Base-by-base conservation (phyloP, 352 stramenopile genomes). In the Phytophthora uliginosa region DNA sequence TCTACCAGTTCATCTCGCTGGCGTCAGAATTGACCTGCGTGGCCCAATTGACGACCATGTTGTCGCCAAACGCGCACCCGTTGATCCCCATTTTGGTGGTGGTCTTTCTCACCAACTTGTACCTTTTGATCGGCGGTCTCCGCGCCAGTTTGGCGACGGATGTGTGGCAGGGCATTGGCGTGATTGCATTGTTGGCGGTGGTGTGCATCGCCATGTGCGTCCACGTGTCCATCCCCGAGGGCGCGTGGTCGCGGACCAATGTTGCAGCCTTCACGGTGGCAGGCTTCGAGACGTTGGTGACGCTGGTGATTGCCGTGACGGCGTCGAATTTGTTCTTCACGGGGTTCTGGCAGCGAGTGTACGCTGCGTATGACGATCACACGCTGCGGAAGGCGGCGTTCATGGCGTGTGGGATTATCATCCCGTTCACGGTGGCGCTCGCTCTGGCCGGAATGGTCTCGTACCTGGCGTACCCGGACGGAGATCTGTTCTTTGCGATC, bases 1-100 rank as follows among this genome's bases (percentile, higher is more conserved):
- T 95, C 57, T 93, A 91, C 81, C 88, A 95, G 76, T 92, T 95
- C 62, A 92, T 95, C 76, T 95, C 83, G 45, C 69, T 95, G 20
- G 83, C 80, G 6, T 92, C 85, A 6, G 88, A 95, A 70, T 72
- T 92, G 62, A 93, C 88, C 42, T 83, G 63, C 7, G 88, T 93
- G 24, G 88, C 84, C 0, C 31, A 77, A n/a, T 69, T 95, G 31
- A 84, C 82, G 17, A 59, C 51, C 10, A 85, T 89, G 59, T 63
- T 93, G 34, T 86, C 82, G 6, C 84, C 84, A 0, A 71, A 78
- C 36, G 76, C 84, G 2, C 61, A 90, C 59, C 72, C 85, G 34
- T 69, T 88, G n/a, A 75, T 93, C 22, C 76, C 84, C 33, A 91
- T 93, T 55, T 74, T 95, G 8, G 79, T 78, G 3, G 78, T 95